Conservation (phyloP, 2,329 filamentous ascomycete genomes). For the Fusarium sp. region DNA sequence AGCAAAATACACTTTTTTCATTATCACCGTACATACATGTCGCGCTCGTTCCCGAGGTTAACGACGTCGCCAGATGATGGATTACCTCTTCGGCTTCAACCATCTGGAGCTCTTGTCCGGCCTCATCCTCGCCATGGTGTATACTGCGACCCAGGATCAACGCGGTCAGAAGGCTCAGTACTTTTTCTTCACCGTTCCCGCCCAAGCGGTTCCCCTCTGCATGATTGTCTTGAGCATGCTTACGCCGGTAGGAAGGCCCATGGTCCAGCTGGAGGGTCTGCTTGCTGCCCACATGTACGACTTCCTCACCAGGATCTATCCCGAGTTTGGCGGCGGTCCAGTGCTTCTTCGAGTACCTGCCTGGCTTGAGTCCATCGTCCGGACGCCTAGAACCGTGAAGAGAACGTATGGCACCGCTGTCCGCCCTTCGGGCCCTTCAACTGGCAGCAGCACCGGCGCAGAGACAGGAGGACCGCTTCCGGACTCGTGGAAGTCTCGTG, state of each 20-base stretch:
- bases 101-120: constrained; percentile 66
- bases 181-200: constrained; percentile 85
- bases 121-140: constrained; percentile 82
- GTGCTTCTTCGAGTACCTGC: constrained; percentile 81
- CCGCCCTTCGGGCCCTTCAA: constrained; percentile 50
- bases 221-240: constrained; percentile 83
- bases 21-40: neutral
- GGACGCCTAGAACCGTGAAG: constrained; percentile 48
- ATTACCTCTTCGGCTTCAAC: constrained; percentile 48
- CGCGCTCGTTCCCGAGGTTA: constrained; percentile 34
- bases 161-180: constrained; percentile 80
- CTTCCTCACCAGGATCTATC: constrained; percentile 89
- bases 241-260: constrained; percentile 67
- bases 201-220: constrained; percentile 83
- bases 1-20: constrained; percentile 32
- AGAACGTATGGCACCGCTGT: constrained; percentile 67
- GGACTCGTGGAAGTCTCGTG: constrained; percentile 73
- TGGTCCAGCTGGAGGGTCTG: constrained; percentile 80
- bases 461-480: constrained; percentile 63
- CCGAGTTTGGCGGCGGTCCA: constrained; percentile 84
- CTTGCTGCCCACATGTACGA: constrained; percentile 90
- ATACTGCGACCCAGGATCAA: constrained; percentile 89
- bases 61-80: constrained; percentile 46
- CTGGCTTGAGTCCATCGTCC: constrained; percentile 77
- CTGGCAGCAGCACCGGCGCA: constrained; percentile 56